Base-by-base conservation (phyloP, 2,329 filamentous ascomycete genomes). In the Cercospora sp. region DNA sequence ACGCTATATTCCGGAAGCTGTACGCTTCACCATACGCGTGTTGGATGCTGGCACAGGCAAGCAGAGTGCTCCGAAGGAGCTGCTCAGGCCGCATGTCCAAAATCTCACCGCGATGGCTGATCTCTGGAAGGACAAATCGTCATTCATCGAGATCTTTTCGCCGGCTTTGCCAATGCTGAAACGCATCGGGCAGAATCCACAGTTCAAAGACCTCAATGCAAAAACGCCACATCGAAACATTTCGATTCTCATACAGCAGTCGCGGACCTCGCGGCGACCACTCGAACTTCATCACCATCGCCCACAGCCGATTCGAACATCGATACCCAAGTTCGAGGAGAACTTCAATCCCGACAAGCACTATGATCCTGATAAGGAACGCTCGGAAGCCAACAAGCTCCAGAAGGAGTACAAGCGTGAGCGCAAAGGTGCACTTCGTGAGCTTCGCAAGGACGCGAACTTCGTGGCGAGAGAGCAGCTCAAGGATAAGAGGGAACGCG, bases 281-380 rank as follows among this genome's bases (percentile, higher is more conserved):
- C 88, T 98, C 32, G 87, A 93, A 75, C 88, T 99, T 3, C 95
- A 99, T 82, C 87, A 95, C 81, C 95, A 99, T 84, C 87, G 87
- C 0, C 93, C 94, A 0, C 86, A 97, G 2, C 90, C 95, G 24
- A 97, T 98, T 83, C 94, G 94, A 80, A 89, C 89, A 7, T 90
- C 88, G 67, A 89, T 97, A 58, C 95, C 95, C 80, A 97, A 97
- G 80, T 99, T 98, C 82, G 95, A 98, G 82, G 94, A 97, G 79
- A 86, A 88, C 67, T 99, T 93, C 86, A 95, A 97, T 80, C 95
- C 95, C 3, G 89, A 91, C 83, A 94, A 93, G 82, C 95, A 98
- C 86, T 98, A 99, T 87, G 96, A 99, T 78, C 93, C 93, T 0
- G 91, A 99, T 81, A 90, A 90, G 73, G 93, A 97, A 81, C 91